Conservation (phyloP, 495 filamentous ascomycete species). For the Neurospora sp. region DNA sequence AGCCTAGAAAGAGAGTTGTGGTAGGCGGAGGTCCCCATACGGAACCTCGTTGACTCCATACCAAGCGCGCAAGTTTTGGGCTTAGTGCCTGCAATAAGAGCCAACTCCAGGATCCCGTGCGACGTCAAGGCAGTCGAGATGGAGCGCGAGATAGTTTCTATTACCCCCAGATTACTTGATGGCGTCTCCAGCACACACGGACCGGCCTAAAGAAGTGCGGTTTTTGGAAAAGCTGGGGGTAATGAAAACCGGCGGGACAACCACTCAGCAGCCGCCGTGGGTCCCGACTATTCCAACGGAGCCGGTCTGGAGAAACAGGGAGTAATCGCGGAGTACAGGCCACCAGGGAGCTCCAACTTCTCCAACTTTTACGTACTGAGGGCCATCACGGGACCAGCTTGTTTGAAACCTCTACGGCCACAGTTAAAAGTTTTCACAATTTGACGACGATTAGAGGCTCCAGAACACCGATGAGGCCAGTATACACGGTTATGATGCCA, state of each 20-base stretch:
- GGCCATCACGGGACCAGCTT: constrained; percentile 19
- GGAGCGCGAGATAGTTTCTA: constrained; percentile 15
- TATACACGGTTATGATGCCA: constrained; percentile 12
- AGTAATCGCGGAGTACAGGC: not conserved
- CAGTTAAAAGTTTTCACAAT: constrained; percentile 8
- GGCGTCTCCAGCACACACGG: constrained; percentile 8
- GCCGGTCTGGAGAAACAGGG: not conserved
- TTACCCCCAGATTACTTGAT: constrained; percentile 35
- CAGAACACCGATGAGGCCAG: constrained; percentile 9
- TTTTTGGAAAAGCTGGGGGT: constrained; percentile 14
- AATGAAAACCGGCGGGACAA: constrained; percentile 14
- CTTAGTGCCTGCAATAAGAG: not conserved
- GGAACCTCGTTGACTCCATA: not conserved
- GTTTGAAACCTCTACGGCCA: constrained; percentile 1
- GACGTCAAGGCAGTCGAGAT: constrained; percentile 10
- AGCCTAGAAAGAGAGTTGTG: not conserved
- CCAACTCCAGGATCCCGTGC: constrained; percentile 10
- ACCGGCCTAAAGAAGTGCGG: not conserved
- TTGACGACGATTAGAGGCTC: constrained; percentile 3
- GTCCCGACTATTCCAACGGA: constrained; percentile 5
- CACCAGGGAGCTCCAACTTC: not conserved
- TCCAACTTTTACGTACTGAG: constrained; percentile 19
- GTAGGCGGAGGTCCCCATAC: not conserved
- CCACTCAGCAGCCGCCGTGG: constrained; percentile 5
- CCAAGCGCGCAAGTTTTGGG: not conserved